phyloP scores from a whole-genome alignment of 1,284 basidiomycete genomes.

The Taiwanofungus camphoratus region DNA sequence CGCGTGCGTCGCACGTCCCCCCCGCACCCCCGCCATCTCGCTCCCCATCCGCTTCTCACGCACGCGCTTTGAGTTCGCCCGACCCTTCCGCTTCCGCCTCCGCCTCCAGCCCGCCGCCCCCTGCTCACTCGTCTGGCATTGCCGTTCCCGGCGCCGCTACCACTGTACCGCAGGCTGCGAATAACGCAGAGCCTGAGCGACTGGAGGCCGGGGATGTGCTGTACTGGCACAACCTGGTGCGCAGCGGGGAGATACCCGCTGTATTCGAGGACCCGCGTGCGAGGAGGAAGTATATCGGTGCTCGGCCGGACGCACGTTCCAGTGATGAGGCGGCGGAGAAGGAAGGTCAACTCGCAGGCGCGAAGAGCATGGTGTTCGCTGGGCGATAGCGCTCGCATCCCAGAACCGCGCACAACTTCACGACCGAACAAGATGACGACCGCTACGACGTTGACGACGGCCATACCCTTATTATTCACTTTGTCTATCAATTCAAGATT shows the following conservation, averaged over 20 bases:
- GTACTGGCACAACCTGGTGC: conserved; percentile 75
- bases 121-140: conserved; percentile 16
- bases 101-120: conserved; percentile 12
- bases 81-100: no score
- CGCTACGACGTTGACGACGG: not conserved
- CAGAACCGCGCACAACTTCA: not conserved
- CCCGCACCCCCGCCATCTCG: not conserved
- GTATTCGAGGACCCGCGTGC: conserved; percentile 56
- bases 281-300: conserved; percentile 7
- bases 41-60: no score
- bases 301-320: not conserved
- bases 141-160: conserved; percentile 4
- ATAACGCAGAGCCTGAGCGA: no score
- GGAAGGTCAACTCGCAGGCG: not conserved
- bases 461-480: not conserved
- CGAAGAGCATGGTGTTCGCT: not conserved
- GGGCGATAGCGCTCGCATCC: not conserved
- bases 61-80: no score
- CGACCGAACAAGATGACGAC: not conserved
- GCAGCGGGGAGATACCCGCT: conserved; percentile 69
- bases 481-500: no score
- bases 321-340: not conserved
- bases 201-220: conserved; percentile 63
- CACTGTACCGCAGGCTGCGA: conserved; percentile 1
- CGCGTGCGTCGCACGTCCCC: no score